Conservation (phyloP, 176 grass and related monocot genomes). For the Neostapfia colusana region DNA sequence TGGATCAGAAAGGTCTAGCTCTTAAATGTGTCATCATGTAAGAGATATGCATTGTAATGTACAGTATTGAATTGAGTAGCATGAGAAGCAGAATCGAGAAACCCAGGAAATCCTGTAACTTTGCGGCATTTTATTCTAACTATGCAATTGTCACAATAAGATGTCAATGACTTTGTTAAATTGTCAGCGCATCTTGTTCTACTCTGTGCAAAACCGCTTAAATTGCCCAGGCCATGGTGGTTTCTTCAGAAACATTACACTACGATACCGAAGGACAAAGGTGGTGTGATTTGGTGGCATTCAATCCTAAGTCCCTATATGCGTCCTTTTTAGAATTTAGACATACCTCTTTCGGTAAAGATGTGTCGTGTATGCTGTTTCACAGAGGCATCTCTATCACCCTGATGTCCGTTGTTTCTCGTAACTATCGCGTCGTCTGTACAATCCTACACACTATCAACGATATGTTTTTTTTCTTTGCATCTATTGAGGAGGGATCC, state of each 20-base stretch:
- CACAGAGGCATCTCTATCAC: neutral
- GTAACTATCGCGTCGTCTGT: neutral
- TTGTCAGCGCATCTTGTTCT: neutral
- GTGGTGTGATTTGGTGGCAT: conserved; percentile 23
- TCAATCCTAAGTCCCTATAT: neutral
- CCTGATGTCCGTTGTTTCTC: neutral
- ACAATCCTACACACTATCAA: neutral
- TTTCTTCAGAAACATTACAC: neutral
- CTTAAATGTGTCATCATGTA: conserved; percentile 71
- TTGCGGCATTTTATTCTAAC: neutral
- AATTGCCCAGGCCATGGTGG: neutral
- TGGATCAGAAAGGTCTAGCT: conserved; percentile 66
- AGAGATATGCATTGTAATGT: conserved; percentile 37
- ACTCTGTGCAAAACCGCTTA: neutral
- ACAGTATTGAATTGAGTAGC: conserved; percentile 41
- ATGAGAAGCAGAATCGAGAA: conserved; percentile 33
- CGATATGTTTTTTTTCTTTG: neutral
- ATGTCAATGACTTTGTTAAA: conserved; percentile 28
- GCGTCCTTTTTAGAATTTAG: neutral
- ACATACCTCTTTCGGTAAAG: neutral
- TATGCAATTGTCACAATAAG: conserved; percentile 30
- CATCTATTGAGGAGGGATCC: neutral
- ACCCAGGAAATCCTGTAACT: conserved; percentile 37
- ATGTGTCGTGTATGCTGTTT: neutral
- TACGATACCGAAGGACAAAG: neutral